A percentile compares a stretch with the other conserved stretches of the same genome.
These are phyloP conservation scores for Malassezia dermatis DNA, from an alignment of 1,284 basidiomycete genomes.

Conservation along the genomic window DNA sequence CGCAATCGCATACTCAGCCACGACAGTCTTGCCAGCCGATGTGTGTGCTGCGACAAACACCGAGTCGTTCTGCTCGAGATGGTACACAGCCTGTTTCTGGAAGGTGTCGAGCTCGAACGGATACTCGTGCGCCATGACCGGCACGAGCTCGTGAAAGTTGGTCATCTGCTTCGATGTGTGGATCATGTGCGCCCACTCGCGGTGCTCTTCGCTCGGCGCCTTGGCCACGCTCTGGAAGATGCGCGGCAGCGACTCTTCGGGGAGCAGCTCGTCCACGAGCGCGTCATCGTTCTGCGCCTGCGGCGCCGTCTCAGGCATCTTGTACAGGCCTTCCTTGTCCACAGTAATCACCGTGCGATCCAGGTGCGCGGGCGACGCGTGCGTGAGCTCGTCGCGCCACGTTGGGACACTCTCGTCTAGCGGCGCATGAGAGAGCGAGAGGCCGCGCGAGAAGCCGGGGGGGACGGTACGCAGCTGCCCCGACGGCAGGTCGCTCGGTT, in stretches of 20 bases:
- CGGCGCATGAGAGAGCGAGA: slow-evolving; percentile 49
- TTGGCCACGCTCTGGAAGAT: slow-evolving; percentile 16
- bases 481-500: slow-evolving; percentile 15
- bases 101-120: slow-evolving; percentile 78
- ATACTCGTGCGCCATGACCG: slow-evolving; percentile 71
- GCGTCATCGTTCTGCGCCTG: slow-evolving; percentile 20
- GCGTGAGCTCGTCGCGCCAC: neutral
- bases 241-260: slow-evolving; percentile 29
- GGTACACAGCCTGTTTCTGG: slow-evolving; percentile 97
- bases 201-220: slow-evolving; percentile 53
- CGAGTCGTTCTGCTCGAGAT: slow-evolving; percentile 90
- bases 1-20: slow-evolving; percentile 96
- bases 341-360: slow-evolving; percentile 14
- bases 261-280: slow-evolving; percentile 43
- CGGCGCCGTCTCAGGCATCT: slow-evolving; percentile 2
- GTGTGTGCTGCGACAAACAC: slow-evolving; percentile 99
- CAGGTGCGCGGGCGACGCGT: neutral
- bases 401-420: neutral
- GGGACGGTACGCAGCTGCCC: slow-evolving; percentile 48
- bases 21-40: slow-evolving; percentile 97
- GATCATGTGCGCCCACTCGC: slow-evolving; percentile 95
- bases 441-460: slow-evolving; percentile 54
- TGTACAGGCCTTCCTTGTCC: slow-evolving; percentile 9
- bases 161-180: slow-evolving; percentile 79
- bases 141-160: slow-evolving; percentile 79